Conservation (phyloP, 768 basidiomycete species). For the Hysterangium stoloniferum region DNA sequence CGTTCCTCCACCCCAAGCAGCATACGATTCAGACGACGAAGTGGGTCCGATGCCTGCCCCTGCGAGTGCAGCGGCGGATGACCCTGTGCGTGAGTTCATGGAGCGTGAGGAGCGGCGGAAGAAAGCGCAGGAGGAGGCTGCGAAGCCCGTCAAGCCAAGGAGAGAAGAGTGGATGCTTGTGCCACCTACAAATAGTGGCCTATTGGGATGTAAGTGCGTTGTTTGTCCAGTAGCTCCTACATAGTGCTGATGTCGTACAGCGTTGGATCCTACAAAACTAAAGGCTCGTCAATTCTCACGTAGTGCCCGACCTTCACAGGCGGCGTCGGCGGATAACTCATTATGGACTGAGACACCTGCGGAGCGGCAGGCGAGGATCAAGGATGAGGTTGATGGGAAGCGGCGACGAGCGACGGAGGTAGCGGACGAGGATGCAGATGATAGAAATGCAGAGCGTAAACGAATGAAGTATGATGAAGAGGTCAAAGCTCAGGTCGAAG, state of each 20-base stretch:
- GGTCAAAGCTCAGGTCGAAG: constrained; percentile 65
- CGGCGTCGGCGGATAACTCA: constrained; percentile 43
- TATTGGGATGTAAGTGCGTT: constrained; percentile 60
- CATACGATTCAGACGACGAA: constrained; percentile 67
- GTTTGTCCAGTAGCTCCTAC: background rate
- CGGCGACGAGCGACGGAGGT: constrained; percentile 53
- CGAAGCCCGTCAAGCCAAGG: constrained; percentile 67
- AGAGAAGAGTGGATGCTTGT: constrained; percentile 99
- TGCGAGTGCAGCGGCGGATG: constrained; percentile 31
- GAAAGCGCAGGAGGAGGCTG: constrained; percentile 57
- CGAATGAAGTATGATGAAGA: constrained; percentile 58
- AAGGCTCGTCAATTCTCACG: constrained; percentile 76
- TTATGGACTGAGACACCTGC: constrained; percentile 98
- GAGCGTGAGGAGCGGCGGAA: constrained; percentile 75
- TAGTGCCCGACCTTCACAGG: constrained; percentile 28
- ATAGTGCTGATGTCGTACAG: constrained; percentile 31
- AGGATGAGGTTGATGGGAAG: constrained; percentile 91
- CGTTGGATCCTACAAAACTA: constrained; percentile 80
- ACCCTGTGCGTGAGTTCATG: constrained; percentile 75
- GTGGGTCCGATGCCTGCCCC: constrained; percentile 79
- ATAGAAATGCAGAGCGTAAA: constrained; percentile 41
- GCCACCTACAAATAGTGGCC: constrained; percentile 75
- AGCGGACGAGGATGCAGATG: constrained; percentile 30
- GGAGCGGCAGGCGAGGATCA: constrained; percentile 83
- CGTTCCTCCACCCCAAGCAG: constrained; percentile 22